Base-by-base conservation (phyloP, 148 eudicot species). In the Silene conica region DNA sequence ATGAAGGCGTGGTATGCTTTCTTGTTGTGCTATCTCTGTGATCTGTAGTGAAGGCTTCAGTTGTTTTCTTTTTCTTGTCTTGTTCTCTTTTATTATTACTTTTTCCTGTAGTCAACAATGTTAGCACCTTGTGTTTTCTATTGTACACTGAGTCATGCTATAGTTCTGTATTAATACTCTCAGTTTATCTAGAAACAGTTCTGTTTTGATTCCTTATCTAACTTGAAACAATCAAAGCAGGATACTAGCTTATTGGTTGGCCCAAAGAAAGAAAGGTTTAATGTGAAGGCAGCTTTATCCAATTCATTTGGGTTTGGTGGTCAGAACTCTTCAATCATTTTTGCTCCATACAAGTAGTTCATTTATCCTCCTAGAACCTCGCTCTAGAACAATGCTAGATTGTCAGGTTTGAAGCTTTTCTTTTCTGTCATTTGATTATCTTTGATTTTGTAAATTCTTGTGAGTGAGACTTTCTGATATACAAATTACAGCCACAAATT, bases 241-340 rank as follows among this genome's bases (percentile, higher is more conserved):
- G 98, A 96, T 72, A 75, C 83, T 7, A 89, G 80, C 7, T 77
- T 92, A 75, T 84, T 96, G 77, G 99, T 96, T 26, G 99, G 99
- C 38, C 86, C 90, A 50, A 85, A 76, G 82, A 96, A 90, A 81
- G 97, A 96, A 78, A 84, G 86, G 75, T 72, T 90, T 63, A 80
- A 90, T 54, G 80, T 96, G 56, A 96, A 92, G 83, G 97, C 92
- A 55, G 99, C 97, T 60, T 57, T 92, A 83, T 92, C 97, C 54
- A 96, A 92, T 80, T 96, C 99, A 6, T 96, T 96, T 71, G 99
- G 99, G 31, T 96, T 96, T 71, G 99, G 99, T 15, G 99, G 97
- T 18, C 99, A 96, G 76, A 96, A 96, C 79, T 89, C 99, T 16
- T 92, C 99, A 3, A 89, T 96, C 85, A 81, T 96, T 73, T 96